Evolutionary conservation across 768 basidiomycete genomes (phyloP), one percentile per base, ranked within the genome.

Genomic region (Leccinum truebloodii): DNA sequence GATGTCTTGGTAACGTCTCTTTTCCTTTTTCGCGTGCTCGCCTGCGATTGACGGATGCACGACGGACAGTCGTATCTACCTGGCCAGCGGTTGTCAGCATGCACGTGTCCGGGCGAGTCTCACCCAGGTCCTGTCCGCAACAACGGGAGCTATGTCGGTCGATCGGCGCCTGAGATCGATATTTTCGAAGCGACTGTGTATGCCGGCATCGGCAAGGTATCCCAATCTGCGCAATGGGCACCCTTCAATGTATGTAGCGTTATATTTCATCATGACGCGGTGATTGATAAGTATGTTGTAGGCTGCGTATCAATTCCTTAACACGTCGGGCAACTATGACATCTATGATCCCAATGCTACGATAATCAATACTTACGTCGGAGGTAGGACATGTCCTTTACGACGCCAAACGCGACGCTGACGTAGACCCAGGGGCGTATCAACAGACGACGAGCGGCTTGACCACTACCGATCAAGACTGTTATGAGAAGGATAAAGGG

Each of bases 81-180:
- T 0, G 86, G 86, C 2, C 86, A 87, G 60, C 77, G 82, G 6
- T 72, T 87, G 3, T 82, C 81, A 12, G 76, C 79, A 1, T 87
- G 87, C 65, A 87, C 86, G 0, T 87, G 86, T 67, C 66, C 76
- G 0, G 77, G 78, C 20, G 86, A 87, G 63, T 75, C 78, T 1
- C 85, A 86, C 69, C 85, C 85, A 2, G 86, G 85, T 13, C 86
- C 85, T 6, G 66, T 78, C 13, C 75, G 73, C 32, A 26, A 76
- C 64, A 69, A 86, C 57, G 85, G 85, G 14, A 73, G 72, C 3
- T 85, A 79, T 60, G 77, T 79, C 2, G 86, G 85, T 1, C 71
- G 86, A 22, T 71, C 78, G 3, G 85, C 86, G 20, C 86, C 86
- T 7, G 85, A 86, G 66, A 84, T 86, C 41, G 85, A 86, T 66